Percentiles rank a stretch among this genome's conserved stretches.
Evolutionary conservation across 2,329 filamentous ascomycete species (phyloP).

Genomic region (Cryoendolithus antarcticus): DNA sequence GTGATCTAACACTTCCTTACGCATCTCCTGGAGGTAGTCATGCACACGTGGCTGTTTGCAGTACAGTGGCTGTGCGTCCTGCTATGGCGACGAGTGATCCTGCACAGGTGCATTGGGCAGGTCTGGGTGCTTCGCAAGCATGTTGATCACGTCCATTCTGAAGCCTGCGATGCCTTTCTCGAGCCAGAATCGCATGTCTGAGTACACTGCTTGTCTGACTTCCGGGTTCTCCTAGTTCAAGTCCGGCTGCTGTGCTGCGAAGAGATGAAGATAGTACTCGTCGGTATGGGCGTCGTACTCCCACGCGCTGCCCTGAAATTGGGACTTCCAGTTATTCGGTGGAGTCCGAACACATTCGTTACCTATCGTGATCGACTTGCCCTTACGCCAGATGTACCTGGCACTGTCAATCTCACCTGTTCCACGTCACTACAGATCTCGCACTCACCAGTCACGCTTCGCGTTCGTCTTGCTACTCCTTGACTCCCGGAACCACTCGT

Average conservation of each 20-base stretch:
- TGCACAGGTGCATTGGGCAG: conserved; percentile 10
- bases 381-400: conserved; percentile 5
- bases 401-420: conserved; percentile 36
- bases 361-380: neutral
- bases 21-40: conserved; percentile 35
- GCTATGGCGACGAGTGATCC: conserved; percentile 6
- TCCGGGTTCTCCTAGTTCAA: conserved; percentile 69
- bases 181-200: conserved; percentile 61
- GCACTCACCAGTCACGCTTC: conserved; percentile 46
- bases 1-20: conserved; percentile 24
- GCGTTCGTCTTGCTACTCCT: conserved; percentile 34
- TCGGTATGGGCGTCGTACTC: conserved; percentile 58
- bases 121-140: conserved; percentile 11
- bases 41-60: conserved; percentile 29
- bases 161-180: conserved; percentile 49
- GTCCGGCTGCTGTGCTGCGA: conserved; percentile 64
- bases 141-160: conserved; percentile 20
- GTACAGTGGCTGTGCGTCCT: conserved; percentile 8
- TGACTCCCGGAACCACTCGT: conserved; percentile 47
- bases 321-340: conserved; percentile 62
- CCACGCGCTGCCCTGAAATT: conserved; percentile 50
- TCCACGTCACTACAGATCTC: conserved; percentile 27
- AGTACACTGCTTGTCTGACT: conserved; percentile 57
- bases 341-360: conserved; percentile 31
- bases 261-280: conserved; percentile 69